phyloP scores from a whole-genome alignment of 371 early-diverging fungal genomes.

The Mortierella sp. region DNA sequence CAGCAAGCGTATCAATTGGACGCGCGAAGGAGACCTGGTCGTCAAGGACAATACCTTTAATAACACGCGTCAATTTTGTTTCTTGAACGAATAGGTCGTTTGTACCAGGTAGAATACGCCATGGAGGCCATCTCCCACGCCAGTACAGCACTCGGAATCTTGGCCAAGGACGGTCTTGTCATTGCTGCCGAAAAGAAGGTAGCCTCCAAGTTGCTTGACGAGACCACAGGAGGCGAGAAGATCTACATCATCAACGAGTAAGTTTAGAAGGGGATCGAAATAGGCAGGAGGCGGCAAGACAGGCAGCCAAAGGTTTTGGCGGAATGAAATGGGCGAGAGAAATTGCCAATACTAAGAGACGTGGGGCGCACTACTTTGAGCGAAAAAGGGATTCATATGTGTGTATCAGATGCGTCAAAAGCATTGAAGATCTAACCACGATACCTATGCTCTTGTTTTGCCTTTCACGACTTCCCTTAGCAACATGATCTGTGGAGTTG shows the following conservation, averaged over 20 bases:
- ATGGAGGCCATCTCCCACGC: conserved; percentile 99
- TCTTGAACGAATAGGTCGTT: conserved; percentile 81
- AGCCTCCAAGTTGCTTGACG: conserved; percentile 93
- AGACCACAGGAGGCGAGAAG: conserved; percentile 91
- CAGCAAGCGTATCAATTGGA: background rate
- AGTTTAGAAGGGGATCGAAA: conserved; percentile 16
- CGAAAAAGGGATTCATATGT: background rate
- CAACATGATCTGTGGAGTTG: conserved; percentile 96
- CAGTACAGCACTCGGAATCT: conserved; percentile 96
- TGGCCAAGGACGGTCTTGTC: conserved; percentile 95
- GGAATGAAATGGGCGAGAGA: background rate
- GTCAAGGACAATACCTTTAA: background rate
- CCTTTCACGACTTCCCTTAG: conserved; percentile 49
- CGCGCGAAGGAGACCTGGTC: background rate
- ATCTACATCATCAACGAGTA: conserved; percentile 96
- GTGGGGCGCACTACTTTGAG: background rate
- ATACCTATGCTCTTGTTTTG: background rate
- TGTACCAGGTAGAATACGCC: conserved; percentile 99
- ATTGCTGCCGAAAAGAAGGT: conserved; percentile 98
- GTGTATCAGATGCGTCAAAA: background rate
- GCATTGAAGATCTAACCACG: background rate
- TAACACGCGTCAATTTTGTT: background rate
- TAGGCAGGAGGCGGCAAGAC: too few relatives aligned
- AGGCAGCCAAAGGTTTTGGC: background rate
- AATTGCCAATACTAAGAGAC: background rate